phyloP scores from a whole-genome alignment of 2,329 filamentous ascomycete genomes.

The Pezicula neosporulosa region DNA sequence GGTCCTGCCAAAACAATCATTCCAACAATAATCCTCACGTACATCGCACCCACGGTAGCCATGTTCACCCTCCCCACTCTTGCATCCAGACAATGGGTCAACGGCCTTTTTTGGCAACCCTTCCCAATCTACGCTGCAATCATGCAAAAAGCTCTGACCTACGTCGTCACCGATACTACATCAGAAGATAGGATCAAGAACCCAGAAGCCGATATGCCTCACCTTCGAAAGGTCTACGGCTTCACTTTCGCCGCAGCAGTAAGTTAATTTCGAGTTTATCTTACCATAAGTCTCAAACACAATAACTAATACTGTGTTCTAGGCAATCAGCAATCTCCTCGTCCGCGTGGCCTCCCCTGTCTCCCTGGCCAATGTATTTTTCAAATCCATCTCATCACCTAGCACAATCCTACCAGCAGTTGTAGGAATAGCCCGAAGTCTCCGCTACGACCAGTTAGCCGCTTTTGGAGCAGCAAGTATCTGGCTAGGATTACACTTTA shows the following conservation, averaged over 20 bases:
- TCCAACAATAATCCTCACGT: constrained; percentile 22
- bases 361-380: no score
- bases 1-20: constrained; percentile 26
- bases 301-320: no score
- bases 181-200: background rate
- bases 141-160: background rate
- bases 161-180: constrained; percentile 2
- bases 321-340: no score
- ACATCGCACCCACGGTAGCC: constrained; percentile 21
- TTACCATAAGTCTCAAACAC: no score
- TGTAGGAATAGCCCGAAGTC: no score
- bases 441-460: no score
- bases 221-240: constrained; percentile 3
- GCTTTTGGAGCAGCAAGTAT: no score
- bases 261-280: no score
- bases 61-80: constrained; percentile 17
- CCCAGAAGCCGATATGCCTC: constrained; percentile 4
- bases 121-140: constrained; percentile 1
- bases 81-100: constrained; percentile 16
- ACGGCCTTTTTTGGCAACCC: background rate
- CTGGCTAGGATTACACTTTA: no score
- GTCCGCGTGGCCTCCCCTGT: no score
- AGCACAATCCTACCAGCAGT: no score
- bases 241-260: background rate
- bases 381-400: no score